phyloP scores from a whole-genome alignment of 257 asterid genomes.

The Solanum chiquidenum region DNA sequence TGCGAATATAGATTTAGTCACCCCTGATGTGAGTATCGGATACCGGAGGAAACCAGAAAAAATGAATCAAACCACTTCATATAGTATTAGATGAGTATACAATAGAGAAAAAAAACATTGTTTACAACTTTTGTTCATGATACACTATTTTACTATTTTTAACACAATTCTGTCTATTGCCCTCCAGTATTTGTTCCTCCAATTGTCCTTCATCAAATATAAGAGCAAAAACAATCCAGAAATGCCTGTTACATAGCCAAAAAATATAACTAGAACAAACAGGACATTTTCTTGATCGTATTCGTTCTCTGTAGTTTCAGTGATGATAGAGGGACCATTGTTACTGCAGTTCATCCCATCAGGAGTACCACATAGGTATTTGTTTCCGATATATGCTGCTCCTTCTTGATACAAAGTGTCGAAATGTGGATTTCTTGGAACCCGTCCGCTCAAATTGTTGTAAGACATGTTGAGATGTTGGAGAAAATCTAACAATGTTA shows the following conservation, averaged over 20 bases:
- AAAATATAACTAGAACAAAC: background rate
- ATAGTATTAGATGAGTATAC: background rate
- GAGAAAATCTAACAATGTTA: background rate
- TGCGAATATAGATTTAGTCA: background rate
- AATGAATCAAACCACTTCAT: background rate
- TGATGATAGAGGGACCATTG: background rate
- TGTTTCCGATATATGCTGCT: background rate
- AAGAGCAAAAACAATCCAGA: background rate
- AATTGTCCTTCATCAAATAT: background rate
- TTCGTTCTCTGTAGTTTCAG: background rate
- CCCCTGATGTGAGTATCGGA: background rate
- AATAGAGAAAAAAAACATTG: background rate
- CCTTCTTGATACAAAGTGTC: background rate
- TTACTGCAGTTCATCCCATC: slow-evolving; percentile 1
- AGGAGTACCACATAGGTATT: background rate
- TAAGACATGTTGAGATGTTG: background rate
- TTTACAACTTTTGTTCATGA: background rate
- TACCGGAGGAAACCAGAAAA: background rate
- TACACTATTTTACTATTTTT: background rate
- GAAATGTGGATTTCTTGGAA: background rate
- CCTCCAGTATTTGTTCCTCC: slow-evolving; percentile 8
- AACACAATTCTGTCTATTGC: slow-evolving; percentile 1
- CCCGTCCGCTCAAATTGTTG: slow-evolving; percentile 1
- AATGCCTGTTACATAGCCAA: background rate
- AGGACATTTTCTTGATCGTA: background rate